Evolutionary conservation across 192 early-diverging fungal genomes (phyloP).

Genomic region (Coemansia sp.): DNA sequence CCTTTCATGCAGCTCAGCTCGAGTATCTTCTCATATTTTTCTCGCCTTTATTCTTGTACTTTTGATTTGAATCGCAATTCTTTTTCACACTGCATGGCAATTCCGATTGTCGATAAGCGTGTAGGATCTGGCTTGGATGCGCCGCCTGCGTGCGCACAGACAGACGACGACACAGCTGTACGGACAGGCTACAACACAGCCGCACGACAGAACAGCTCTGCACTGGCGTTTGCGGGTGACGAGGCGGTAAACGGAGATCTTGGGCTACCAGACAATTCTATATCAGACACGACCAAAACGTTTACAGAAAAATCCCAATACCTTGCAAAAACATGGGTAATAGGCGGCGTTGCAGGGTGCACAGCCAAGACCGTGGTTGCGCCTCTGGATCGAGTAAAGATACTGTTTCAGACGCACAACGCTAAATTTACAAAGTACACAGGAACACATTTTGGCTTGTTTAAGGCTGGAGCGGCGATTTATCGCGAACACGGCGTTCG

Average conservation of each 20-base stretch:
- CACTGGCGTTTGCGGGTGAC: not conserved
- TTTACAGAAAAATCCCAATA: constrained; percentile 28
- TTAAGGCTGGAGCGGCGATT: constrained; percentile 76
- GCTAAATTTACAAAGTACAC: constrained; percentile 62
- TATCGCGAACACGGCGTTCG: constrained; percentile 64
- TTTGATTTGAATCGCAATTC: not conserved
- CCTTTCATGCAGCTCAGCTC: not conserved
- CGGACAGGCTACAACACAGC: not conserved
- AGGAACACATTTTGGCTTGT: constrained; percentile 64
- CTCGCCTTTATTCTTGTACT: not conserved
- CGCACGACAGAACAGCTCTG: not conserved
- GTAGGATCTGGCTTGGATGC: not conserved
- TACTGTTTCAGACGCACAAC: constrained; percentile 78
- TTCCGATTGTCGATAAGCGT: not conserved
- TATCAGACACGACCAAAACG: not conserved
- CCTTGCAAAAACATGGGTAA: constrained; percentile 26
- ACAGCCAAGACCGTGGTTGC: constrained; percentile 75
- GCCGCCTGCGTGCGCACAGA: not conserved
- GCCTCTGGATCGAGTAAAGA: constrained; percentile 82
- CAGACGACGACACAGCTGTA: not conserved
- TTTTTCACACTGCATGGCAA: not conserved
- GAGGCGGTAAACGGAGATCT: not conserved
- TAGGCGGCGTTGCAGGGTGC: constrained; percentile 52
- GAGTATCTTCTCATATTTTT: not conserved
- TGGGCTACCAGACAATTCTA: not conserved